Percentiles rank a stretch among this genome's conserved stretches.
Evolutionary conservation across 176 grass and related monocot genomes (phyloP).

Genomic region (Triticum turgidum): DNA sequence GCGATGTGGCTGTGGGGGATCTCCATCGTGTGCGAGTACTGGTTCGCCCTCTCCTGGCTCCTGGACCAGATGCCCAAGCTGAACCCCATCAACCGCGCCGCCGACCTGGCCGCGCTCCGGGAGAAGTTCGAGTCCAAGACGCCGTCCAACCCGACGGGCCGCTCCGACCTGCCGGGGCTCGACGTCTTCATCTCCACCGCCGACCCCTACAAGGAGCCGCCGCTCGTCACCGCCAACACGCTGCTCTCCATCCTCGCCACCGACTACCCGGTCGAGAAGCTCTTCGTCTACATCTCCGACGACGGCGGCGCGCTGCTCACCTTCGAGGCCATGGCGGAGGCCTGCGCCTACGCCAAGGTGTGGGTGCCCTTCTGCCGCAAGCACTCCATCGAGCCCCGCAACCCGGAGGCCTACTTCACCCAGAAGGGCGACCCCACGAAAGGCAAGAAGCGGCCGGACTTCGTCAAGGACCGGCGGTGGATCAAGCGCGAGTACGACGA

Average conservation of each 20-base stretch:
- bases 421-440: conserved; percentile 78
- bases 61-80: conserved; percentile 89
- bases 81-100: conserved; percentile 71
- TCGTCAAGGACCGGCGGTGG: conserved; percentile 85
- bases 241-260: conserved; percentile 77
- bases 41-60: conserved; percentile 85
- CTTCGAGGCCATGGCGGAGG: conserved; percentile 76
- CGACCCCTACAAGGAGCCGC: conserved; percentile 83
- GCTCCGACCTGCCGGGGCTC: conserved; percentile 64
- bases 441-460: conserved; percentile 71
- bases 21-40: conserved; percentile 80
- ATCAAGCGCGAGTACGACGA: conserved; percentile 92
- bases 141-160: conserved; percentile 55
- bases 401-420: conserved; percentile 80
- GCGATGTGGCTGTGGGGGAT: conserved; percentile 81
- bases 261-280: conserved; percentile 82
- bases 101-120: conserved; percentile 54
- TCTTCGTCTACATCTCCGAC: conserved; percentile 73
- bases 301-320: conserved; percentile 72
- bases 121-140: conserved; percentile 65
- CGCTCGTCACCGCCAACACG: conserved; percentile 66
- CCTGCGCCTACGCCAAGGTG: conserved; percentile 58
- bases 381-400: conserved; percentile 74
- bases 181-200: conserved; percentile 88
- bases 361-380: conserved; percentile 96